phyloP scores from a whole-genome alignment of 768 basidiomycete species.

The Pleurotus platypus region DNA sequence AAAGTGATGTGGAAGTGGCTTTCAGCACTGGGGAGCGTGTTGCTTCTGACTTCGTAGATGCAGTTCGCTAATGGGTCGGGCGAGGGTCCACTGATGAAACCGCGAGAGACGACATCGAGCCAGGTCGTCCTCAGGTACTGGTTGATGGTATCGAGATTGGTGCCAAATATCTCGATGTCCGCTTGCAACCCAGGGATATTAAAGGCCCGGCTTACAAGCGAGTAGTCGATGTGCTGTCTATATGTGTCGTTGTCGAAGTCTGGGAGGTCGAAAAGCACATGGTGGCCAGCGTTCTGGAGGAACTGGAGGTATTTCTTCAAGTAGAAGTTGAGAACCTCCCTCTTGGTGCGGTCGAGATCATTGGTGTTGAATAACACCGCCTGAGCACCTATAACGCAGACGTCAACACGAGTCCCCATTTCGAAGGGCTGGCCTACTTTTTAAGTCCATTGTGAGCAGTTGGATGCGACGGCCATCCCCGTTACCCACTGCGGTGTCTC shows the following conservation, averaged over 20 bases:
- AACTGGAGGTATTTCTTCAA: conserved; percentile 15
- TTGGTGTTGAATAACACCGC: conserved; percentile 2
- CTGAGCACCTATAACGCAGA: neutral
- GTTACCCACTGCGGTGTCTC: conserved; percentile 9
- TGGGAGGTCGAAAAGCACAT: conserved; percentile 18
- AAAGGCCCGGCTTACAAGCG: conserved; percentile 12
- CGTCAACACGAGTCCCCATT: neutral
- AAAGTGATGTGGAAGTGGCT: conserved; percentile 18
- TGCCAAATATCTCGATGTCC: conserved; percentile 11
- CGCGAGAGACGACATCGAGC: neutral
- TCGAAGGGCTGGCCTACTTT: conserved; percentile 3
- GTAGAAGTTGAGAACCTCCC: conserved; percentile 11
- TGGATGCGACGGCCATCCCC: conserved; percentile 5
- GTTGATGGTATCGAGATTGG: conserved; percentile 14
- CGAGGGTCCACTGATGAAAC: neutral
- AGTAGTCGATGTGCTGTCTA: conserved; percentile 16
- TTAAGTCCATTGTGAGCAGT: conserved; percentile 12
- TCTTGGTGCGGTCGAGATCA: conserved; percentile 8
- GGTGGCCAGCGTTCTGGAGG: conserved; percentile 16
- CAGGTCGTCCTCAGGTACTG: conserved; percentile 8
- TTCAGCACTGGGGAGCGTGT: conserved; percentile 8
- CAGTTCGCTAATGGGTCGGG: neutral
- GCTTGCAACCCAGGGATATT: conserved; percentile 6
- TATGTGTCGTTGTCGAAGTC: conserved; percentile 16
- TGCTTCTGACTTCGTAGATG: conserved; percentile 8